These are phyloP conservation scores for Acanthamoeba royreba DNA, from an alignment of 208 protist genomes.

Conservation along the genomic window DNA sequence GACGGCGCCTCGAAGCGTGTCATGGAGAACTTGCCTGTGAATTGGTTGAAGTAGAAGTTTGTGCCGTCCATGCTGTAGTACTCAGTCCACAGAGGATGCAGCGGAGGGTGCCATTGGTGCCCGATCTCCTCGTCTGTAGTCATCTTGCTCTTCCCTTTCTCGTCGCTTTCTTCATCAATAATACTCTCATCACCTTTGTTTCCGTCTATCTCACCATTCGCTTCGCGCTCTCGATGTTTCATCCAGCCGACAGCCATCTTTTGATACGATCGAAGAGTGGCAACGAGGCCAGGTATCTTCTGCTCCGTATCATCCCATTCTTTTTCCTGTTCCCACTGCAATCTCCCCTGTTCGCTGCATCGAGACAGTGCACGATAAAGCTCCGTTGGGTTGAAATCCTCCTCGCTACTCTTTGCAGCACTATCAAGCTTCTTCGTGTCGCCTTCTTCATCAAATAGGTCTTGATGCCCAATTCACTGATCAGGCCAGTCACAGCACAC, in stretches of 20 bases:
- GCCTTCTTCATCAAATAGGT: not conserved
- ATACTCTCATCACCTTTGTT: not conserved
- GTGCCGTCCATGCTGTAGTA: not conserved
- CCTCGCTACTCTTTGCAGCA: not conserved
- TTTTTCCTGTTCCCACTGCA: not conserved
- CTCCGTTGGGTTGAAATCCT: not conserved
- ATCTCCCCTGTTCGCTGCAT: not conserved
- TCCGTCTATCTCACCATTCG: not conserved
- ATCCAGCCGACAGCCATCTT: not conserved
- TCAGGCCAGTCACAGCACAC: not conserved
- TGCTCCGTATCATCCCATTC: not conserved
- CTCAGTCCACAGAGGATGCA: not conserved
- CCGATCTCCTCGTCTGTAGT: not conserved
- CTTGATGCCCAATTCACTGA: not conserved
- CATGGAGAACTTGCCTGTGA: not conserved
- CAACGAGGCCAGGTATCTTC: not conserved
- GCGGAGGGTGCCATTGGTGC: not conserved
- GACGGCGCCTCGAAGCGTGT: not conserved
- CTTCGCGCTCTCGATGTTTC: not conserved
- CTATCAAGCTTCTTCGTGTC: not conserved
- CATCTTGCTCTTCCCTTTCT: not conserved
- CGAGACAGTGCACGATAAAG: not conserved
- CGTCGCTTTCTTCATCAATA: not conserved
- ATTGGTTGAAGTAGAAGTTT: conserved; percentile 12
- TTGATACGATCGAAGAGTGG: conserved; percentile 17